Evolutionary conservation across 225 moss, liverwort and hornwort species (phyloP).

Genomic region (Climacium dendroides): DNA sequence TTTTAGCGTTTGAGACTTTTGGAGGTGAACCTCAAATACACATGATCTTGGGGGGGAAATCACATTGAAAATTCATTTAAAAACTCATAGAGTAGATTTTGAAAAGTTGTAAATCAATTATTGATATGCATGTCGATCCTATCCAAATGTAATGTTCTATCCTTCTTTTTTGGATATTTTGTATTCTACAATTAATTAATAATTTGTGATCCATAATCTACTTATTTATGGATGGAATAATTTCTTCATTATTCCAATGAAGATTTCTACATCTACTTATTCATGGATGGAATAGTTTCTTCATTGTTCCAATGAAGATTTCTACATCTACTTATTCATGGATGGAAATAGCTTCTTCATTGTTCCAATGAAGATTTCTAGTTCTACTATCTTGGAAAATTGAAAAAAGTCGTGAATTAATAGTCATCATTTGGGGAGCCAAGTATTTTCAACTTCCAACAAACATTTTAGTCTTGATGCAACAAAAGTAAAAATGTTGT

Average conservation of each 20-base stretch:
- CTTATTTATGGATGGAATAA: neutral
- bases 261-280: neutral
- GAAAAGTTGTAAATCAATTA: neutral
- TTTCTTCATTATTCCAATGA: neutral
- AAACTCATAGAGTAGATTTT: neutral
- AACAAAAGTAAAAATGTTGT: neutral
- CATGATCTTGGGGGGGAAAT: fast-evolving
- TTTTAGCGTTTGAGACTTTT: neutral
- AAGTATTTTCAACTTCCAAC: no score
- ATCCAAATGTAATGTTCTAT: neutral
- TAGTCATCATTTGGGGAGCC: no score
- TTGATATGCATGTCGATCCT: neutral
- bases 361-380: neutral
- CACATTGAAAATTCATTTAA: neutral
- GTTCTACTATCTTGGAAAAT: neutral
- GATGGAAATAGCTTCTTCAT: neutral
- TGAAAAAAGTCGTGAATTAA: no score
- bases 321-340: neutral
- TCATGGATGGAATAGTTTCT: neutral
- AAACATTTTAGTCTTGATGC: neutral
- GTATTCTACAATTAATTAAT: neutral
- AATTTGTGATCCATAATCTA: neutral
- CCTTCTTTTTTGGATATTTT: neutral
- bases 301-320: neutral
- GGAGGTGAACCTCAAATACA: neutral